Evolutionary conservation across 2,329 filamentous ascomycete species (phyloP), one percentile per base, ranked within the genome.

Genomic region (Pseudocercospora fijiensis): DNA sequence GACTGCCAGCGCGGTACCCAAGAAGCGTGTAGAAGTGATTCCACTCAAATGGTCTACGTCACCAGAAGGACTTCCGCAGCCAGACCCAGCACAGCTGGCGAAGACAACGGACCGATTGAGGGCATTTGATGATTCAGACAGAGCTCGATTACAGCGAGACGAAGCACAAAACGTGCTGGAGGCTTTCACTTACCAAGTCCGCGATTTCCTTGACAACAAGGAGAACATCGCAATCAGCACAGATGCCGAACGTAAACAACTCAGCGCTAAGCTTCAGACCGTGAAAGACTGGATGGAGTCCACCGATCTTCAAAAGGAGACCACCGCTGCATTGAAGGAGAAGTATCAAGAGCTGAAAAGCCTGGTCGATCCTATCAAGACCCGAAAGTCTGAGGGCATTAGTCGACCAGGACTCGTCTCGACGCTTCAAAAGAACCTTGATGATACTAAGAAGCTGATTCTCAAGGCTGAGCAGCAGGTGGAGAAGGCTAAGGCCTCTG

Each of bases 161-260:
- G 94, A 97, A 76, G 87, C 91, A 0, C 82, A 97, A 62, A 99
- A 98, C 78, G 89, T 90, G 68, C 86, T 99, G n/a, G 95, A 99
- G 78, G 89, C 85, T 11, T 98, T 90, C 77, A 96, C 94, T 13
- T 99, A 99, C 82, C 89, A 88, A 73, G 86, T 90, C 27, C 88
- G 92, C 26, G 92, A 97, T 76, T 83, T 96, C 51, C 82, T 97
- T 1, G 89, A 91, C 47, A 88, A 89, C 65, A 87, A 91, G 55
- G 82, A 83, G 0, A 98, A 97, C 75, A 81, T 90, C 58, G 83
- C 83, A 11, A 86, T 84, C 3, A 90, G 92, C 30, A 94, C 89
- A 9, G 80, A 86, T 3, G 83, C 85, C 20, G 85, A 92, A 73
- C 86, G 91, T 53, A 76, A 83, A 6, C 78, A 80, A n/a, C 83